Percentiles rank a stretch among this genome's conserved stretches.
Evolutionary conservation across 495 filamentous ascomycete species (phyloP).

Genomic region (Clohesyomyces aquaticus): DNA sequence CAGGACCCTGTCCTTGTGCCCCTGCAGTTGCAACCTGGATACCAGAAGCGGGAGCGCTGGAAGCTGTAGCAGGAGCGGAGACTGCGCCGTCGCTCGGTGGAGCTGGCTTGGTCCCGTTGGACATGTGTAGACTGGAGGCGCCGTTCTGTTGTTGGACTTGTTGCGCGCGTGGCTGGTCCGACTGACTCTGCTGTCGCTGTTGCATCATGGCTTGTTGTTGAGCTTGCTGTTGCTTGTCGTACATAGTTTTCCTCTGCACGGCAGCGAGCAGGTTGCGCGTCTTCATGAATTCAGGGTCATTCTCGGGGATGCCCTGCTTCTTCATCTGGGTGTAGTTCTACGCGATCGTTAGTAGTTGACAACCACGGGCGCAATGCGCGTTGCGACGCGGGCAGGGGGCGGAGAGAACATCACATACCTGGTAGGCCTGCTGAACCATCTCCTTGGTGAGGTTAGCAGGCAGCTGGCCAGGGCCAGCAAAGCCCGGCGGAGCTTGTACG

Average conservation of each 20-base stretch:
- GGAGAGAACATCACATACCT: conserved; percentile 22
- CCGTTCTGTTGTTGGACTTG: conserved; percentile 52
- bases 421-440: conserved; percentile 32
- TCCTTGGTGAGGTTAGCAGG: conserved; percentile 40
- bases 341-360: conserved; percentile 8
- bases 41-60: conserved; percentile 14
- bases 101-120: conserved; percentile 53
- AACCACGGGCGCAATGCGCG: conserved; percentile 7
- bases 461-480: conserved; percentile 30
- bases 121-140: conserved; percentile 51
- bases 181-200: conserved; percentile 54
- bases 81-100: conserved; percentile 37
- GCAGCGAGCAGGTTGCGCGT: conserved; percentile 66
- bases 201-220: conserved; percentile 54
- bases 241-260: conserved; percentile 65
- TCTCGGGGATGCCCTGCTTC: conserved; percentile 68
- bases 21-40: conserved; percentile 28
- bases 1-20: conserved; percentile 21
- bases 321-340: conserved; percentile 86
- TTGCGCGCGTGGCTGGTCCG: conserved; percentile 51
- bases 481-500: conserved; percentile 56
- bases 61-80: conserved; percentile 8
- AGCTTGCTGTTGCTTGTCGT: conserved; percentile 55
- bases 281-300: conserved; percentile 81
- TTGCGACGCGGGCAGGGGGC: not conserved